A percentile compares a stretch with the other conserved stretches of the same genome.
phyloP scores from a whole-genome alignment of 192 early-diverging fungal genomes.

The Coemansia sp. region DNA sequence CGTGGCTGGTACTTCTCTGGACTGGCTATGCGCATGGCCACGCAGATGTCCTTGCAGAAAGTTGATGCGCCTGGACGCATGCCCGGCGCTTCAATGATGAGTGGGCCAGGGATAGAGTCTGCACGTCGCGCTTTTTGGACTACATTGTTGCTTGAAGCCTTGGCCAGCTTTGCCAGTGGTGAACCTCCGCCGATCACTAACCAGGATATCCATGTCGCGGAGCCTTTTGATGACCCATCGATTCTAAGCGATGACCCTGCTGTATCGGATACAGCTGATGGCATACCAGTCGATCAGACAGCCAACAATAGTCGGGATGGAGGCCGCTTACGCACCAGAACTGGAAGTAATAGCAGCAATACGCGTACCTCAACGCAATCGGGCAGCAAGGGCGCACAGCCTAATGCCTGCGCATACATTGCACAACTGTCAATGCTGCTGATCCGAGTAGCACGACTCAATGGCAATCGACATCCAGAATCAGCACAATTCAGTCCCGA shows the following conservation, averaged over 20 bases:
- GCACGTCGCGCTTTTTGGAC: conserved; percentile 52
- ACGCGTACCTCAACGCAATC: background rate
- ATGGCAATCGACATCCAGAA: conserved; percentile 54
- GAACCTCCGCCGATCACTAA: conserved; percentile 52
- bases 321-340: background rate
- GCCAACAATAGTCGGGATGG: background rate
- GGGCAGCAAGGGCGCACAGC: background rate
- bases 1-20: conserved; percentile 55
- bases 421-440: conserved; percentile 47
- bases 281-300: background rate
- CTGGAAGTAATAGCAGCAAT: background rate
- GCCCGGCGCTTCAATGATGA: conserved; percentile 55
- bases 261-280: background rate
- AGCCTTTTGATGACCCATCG: conserved; percentile 41
- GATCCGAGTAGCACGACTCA: conserved; percentile 49
- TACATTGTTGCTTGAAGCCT: conserved; percentile 47
- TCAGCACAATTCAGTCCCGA: conserved; percentile 52
- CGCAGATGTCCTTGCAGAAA: conserved; percentile 55
- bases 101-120: conserved; percentile 48
- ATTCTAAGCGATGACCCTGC: conserved; percentile 17
- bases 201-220: conserved; percentile 52
- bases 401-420: conserved; percentile 32
- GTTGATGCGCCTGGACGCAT: conserved; percentile 49
- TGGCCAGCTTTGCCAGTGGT: conserved; percentile 55
- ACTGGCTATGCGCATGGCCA: conserved; percentile 53